Evolutionary conservation across 768 basidiomycete genomes (phyloP), one percentile per base, ranked within the genome.

Genomic region (Pulveroboletus sp.): DNA sequence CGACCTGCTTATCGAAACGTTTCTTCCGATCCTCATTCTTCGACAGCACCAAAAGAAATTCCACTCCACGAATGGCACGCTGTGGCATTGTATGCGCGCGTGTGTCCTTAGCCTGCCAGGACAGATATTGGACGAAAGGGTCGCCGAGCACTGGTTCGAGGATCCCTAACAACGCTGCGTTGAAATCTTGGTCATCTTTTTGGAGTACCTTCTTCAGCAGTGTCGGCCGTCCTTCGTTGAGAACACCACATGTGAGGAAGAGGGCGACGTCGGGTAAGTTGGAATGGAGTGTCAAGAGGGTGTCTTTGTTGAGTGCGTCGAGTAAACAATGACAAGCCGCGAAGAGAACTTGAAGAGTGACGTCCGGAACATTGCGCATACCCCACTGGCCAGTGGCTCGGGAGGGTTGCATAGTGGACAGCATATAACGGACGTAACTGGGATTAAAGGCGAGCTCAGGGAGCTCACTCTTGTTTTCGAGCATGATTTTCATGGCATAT

Each of bases 401-500:
- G n/a, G n/a, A n/a, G n/a, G 43, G 29, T 8, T 26, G 23, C 4
- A 43, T 50, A n/a, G 43, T 23, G 29, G 17, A 31, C 19, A 50
- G 19, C 29, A 50, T 50, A 19, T 50, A 50, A 13, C 30, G 30
- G 49, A 50, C 36, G 9, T 45, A 50, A 20, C 45, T 36, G 6
- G 27, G 49, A 16, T 45, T 10, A 22, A 24, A 45, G 14, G 36
- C 17, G 43, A 50, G n/a, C 1, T 27, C 3, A 13, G 42, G 17
- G 6, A 30, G 29, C 34, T 50, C 49, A n/a, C 37, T 26, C 22
- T 20, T 22, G 35, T 44, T 50, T 17, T 13, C 36, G 11, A 45
- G 43, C n/a, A 45, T 32, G 36, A 50, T 34, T 38, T 50, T 9
- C 36, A 50, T 19, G 13, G 49, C 35, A n/a, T 50, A 50, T 13